phyloP scores from a whole-genome alignment of 2,329 filamentous ascomycete genomes.

The Madurella mycetomatis region DNA sequence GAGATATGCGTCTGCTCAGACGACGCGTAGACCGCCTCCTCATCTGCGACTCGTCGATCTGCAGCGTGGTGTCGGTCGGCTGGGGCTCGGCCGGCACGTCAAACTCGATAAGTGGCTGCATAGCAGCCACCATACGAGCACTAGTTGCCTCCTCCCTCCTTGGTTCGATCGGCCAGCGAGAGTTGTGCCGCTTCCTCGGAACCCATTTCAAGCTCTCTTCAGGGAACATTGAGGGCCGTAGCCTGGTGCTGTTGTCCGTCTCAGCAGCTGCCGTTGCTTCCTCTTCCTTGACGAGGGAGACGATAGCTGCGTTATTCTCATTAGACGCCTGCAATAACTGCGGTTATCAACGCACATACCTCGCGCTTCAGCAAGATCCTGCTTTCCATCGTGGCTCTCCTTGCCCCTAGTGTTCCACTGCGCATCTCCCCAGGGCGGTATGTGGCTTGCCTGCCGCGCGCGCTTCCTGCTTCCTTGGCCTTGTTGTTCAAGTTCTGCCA shows the following conservation, averaged over 20 bases:
- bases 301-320: conserved; percentile 5
- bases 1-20: conserved; percentile 28
- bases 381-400: conserved; percentile 8
- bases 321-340: neutral
- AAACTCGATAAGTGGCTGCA: conserved; percentile 26
- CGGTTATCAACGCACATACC: conserved; percentile 15
- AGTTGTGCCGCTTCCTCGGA: conserved; percentile 32
- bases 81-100: conserved; percentile 14
- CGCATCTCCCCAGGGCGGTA: conserved; percentile 32
- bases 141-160: conserved; percentile 1
- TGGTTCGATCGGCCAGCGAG: conserved; percentile 30
- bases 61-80: conserved; percentile 13
- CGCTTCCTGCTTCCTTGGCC: conserved; percentile 35
- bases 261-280: neutral
- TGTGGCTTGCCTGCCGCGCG: conserved; percentile 25
- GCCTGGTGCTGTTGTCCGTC: neutral
- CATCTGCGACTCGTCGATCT: conserved; percentile 24
- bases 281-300: conserved; percentile 14
- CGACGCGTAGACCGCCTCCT: conserved; percentile 26
- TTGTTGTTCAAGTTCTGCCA: conserved; percentile 33
- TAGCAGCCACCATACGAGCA: conserved; percentile 19
- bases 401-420: conserved; percentile 27
- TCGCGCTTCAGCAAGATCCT: conserved; percentile 26
- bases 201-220: conserved; percentile 25
- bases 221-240: conserved; percentile 20